A percentile compares a stretch with the other conserved stretches of the same genome.
Conservation (phyloP, 2,329 filamentous ascomycete genomes). For the Aspergillus versicolor region DNA sequence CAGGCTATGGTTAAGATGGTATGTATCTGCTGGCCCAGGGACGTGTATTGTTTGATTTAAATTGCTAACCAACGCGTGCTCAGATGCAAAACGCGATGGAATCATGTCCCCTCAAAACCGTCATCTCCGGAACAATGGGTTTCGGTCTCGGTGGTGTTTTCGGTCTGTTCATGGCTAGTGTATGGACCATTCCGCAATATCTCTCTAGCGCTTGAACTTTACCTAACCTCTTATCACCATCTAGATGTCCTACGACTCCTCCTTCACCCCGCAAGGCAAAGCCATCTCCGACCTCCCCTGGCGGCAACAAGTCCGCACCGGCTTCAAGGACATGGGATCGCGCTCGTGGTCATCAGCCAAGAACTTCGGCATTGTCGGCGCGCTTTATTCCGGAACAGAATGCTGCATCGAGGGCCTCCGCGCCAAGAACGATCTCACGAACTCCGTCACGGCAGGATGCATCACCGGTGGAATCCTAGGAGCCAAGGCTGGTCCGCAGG, state of each 20-base stretch:
- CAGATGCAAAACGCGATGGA: conserved; percentile 86
- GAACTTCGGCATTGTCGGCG: conserved; percentile 93
- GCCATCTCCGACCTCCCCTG: conserved; percentile 68
- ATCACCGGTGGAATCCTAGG: conserved; percentile 87
- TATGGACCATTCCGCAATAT: conserved; percentile 48
- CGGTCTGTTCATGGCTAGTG: conserved; percentile 95
- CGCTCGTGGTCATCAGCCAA: conserved; percentile 81
- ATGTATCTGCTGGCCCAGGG: neutral
- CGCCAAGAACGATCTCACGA: conserved; percentile 89
- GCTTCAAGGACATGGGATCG: conserved; percentile 92
- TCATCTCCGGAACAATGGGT: conserved; percentile 87
- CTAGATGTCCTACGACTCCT: conserved; percentile 97
- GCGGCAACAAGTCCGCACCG: conserved; percentile 76
- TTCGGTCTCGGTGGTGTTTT: conserved; percentile 93
- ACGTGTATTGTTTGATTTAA: neutral
- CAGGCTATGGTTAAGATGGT: conserved; percentile 50
- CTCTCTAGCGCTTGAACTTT: neutral
- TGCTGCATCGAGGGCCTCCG: conserved; percentile 88
- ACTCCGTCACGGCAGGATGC: conserved; percentile 85
- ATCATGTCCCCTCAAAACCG: conserved; percentile 84
- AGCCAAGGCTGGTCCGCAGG: conserved; percentile 83
- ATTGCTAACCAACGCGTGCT: neutral
- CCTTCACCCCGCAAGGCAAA: conserved; percentile 62
- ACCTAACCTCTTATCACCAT: neutral
- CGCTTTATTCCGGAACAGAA: conserved; percentile 87